Evolutionary conservation across 164 flowering plant genomes (phyloP).

Genomic region (Aristolochia contorta): DNA sequence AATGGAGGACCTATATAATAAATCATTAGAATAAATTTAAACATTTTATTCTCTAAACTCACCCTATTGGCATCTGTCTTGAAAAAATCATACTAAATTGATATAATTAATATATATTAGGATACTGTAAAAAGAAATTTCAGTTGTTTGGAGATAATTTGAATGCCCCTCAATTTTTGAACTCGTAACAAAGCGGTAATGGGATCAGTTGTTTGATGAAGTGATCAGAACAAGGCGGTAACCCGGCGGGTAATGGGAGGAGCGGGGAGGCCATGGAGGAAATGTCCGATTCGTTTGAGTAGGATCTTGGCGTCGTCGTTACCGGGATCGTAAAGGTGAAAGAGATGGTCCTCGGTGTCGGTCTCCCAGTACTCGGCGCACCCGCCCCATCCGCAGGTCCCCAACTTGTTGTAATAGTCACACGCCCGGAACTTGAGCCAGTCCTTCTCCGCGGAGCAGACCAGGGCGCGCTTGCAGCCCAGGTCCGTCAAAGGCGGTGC

Average conservation of each 20-base stretch:
- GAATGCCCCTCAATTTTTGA: too few species aligned
- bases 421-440: neutral
- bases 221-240: too few species aligned
- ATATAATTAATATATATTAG: too few species aligned
- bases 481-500: neutral
- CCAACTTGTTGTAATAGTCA: neutral
- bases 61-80: too few species aligned
- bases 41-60: too few species aligned
- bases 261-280: neutral
- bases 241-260: neutral
- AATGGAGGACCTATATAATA: too few species aligned
- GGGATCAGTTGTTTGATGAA: too few species aligned
- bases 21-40: too few species aligned
- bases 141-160: too few species aligned
- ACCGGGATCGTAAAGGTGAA: conserved; percentile 1
- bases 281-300: neutral
- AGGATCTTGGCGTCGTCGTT: conserved; percentile 1
- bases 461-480: neutral
- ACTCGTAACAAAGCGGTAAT: too few species aligned
- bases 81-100: too few species aligned
- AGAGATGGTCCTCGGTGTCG: conserved; percentile 6
- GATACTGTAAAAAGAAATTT: too few species aligned
- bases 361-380: conserved; percentile 1
- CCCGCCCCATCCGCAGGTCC: conserved; percentile 1
- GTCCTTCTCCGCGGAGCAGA: conserved; percentile 5